Evolutionary conservation across 345 rosid genomes (phyloP).

Genomic region (Moricandia moricandioides): DNA sequence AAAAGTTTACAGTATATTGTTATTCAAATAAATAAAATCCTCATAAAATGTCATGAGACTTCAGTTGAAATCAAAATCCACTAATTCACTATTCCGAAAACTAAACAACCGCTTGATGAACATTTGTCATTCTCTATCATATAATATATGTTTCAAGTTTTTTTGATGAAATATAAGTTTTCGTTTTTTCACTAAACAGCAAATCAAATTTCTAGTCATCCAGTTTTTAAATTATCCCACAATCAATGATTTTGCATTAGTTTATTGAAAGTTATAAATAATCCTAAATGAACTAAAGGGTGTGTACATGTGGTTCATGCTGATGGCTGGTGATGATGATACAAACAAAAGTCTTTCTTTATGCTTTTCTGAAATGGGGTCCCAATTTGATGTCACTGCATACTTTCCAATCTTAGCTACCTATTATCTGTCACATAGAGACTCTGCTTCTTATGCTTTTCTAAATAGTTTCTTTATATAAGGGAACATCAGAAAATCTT

Average conservation of each 20-base stretch:
- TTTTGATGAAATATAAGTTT: too few species aligned
- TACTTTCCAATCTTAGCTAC: slow-evolving; percentile 1
- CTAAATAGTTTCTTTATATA: background rate
- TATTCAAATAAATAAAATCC: background rate
- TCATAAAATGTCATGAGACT: background rate
- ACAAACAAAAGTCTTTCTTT: slow-evolving; percentile 20
- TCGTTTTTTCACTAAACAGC: too few species aligned
- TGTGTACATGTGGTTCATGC: slow-evolving; percentile 25
- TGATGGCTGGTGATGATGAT: slow-evolving; percentile 30
- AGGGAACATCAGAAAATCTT: slow-evolving; percentile 15
- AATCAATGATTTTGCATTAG: background rate
- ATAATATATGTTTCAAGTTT: background rate
- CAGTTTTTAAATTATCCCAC: background rate
- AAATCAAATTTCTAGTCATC: too few species aligned
- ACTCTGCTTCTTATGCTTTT: background rate
- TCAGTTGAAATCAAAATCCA: background rate
- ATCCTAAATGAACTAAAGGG: slow-evolving; percentile 9
- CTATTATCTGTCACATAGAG: slow-evolving; percentile 17
- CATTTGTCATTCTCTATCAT: background rate
- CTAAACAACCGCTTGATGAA: background rate
- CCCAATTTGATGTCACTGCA: background rate
- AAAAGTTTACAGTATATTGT: too few species aligned
- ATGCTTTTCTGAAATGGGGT: background rate
- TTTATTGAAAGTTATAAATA: background rate
- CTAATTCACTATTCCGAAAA: background rate